Percentiles rank a stretch among this genome's conserved stretches.
Conservation (phyloP, 441 rosid species). For the Corymbia citriodora region DNA sequence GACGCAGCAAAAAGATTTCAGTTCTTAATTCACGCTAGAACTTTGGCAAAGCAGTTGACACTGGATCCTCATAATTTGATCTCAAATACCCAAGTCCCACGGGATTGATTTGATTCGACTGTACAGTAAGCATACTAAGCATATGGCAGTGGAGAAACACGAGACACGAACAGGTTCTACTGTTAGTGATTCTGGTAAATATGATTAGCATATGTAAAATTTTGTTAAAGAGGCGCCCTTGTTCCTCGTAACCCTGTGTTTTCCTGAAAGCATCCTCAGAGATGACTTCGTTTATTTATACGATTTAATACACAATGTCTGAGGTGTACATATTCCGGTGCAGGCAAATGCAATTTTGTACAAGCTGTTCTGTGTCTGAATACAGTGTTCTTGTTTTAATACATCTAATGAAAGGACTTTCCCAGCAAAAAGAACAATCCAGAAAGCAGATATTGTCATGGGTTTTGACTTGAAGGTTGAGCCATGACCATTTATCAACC, state of each 20-base stretch:
- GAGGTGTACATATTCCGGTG: not conserved
- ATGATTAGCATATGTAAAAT: not conserved
- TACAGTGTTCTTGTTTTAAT: not conserved
- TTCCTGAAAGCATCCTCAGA: not conserved
- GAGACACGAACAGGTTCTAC: not conserved
- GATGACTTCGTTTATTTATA: not conserved
- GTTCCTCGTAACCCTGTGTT: not conserved
- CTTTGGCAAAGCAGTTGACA: constrained; percentile 36
- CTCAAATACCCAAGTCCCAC: not conserved
- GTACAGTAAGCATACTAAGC: not conserved
- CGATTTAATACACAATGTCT: not conserved
- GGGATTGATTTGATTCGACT: not conserved
- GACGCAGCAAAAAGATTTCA: constrained; percentile 28
- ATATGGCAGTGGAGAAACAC: not conserved
- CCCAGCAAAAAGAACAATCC: not conserved
- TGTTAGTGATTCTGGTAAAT: not conserved
- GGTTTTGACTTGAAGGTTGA: not conserved
- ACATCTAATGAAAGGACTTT: not conserved
- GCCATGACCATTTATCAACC: not conserved
- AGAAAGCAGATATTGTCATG: not conserved
- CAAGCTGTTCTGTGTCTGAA: not conserved
- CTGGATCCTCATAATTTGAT: not conserved
- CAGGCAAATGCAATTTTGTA: not conserved
- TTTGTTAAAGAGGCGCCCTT: not conserved
- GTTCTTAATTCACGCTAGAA: constrained; percentile 38